phyloP scores from a whole-genome alignment of 2,329 filamentous ascomycete genomes.

The Calonectria henricotiae region DNA sequence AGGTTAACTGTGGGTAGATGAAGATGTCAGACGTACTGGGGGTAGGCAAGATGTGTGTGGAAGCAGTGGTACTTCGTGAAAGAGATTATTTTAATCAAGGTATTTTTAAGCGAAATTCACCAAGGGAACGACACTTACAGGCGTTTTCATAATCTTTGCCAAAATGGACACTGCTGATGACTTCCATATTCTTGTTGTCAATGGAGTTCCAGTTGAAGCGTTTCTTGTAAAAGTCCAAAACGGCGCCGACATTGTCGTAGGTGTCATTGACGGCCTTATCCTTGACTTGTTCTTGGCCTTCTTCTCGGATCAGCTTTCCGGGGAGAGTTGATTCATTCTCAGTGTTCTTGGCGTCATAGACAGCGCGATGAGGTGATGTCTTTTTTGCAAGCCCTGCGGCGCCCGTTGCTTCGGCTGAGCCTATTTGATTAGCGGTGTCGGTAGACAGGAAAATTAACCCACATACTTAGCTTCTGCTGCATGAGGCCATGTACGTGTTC shows the following conservation, averaged over 20 bases:
- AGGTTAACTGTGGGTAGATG: too few relatives aligned
- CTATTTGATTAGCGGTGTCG: background rate
- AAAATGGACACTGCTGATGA: conserved; percentile 71
- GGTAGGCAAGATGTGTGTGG: too few relatives aligned
- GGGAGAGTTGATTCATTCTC: conserved; percentile 60
- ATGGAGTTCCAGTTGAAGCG: conserved; percentile 69
- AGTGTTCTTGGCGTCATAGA: conserved; percentile 64
- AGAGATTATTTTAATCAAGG: too few relatives aligned
- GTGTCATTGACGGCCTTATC: conserved; percentile 66
- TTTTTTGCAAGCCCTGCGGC: conserved; percentile 37
- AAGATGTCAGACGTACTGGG: too few relatives aligned
- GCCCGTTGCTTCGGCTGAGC: background rate
- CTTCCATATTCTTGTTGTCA: conserved; percentile 67
- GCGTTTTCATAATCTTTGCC: conserved; percentile 68
- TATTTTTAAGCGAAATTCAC: too few relatives aligned
- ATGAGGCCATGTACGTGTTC: conserved; percentile 57
- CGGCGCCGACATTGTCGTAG: conserved; percentile 67
- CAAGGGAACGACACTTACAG: conserved; percentile 56
- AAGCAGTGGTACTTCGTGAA: too few relatives aligned
- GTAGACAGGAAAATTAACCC: background rate
- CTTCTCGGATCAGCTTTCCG: conserved; percentile 61
- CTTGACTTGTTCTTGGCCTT: conserved; percentile 60
- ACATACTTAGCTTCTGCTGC: conserved; percentile 48
- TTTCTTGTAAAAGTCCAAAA: conserved; percentile 67
- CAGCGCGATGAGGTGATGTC: conserved; percentile 59